Percentiles rank a stretch among this genome's conserved stretches.
Conservation (phyloP, 1,284 basidiomycete species). For the Malassezia sympodialis region DNA sequence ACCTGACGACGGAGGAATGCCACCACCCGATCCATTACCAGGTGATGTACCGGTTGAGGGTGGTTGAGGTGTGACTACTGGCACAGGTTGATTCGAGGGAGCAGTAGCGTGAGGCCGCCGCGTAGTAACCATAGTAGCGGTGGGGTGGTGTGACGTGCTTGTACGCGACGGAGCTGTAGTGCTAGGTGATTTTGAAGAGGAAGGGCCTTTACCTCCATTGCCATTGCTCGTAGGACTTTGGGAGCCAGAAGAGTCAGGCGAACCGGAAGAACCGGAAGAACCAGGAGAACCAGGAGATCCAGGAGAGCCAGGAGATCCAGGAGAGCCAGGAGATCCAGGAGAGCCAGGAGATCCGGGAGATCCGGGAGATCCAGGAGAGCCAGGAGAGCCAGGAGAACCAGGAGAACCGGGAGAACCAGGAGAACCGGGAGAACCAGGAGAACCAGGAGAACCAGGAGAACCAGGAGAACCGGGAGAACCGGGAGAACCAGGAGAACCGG, state of each 20-base stretch:
- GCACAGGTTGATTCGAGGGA: neutral
- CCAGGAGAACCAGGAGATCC: neutral
- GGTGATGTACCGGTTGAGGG: neutral
- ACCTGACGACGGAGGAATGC: neutral
- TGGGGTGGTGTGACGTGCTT: neutral
- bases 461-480: too few relatives aligned
- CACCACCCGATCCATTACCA: neutral
- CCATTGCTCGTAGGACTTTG: neutral
- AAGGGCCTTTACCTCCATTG: neutral
- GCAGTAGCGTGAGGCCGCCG: neutral
- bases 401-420: neutral
- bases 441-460: too few relatives aligned
- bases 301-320: neutral
- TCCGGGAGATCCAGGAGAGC: conserved; percentile 1
- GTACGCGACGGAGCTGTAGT: neutral
- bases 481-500: too few relatives aligned
- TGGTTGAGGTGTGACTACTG: neutral
- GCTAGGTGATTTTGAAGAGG: neutral
- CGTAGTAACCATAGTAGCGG: neutral
- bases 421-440: too few relatives aligned
- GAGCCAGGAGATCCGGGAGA: neutral
- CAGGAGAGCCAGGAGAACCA: neutral
- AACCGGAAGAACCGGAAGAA: neutral
- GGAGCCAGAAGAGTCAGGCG: neutral
- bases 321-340: neutral